These are phyloP conservation scores for Neurospora discreta DNA, from an alignment of 495 filamentous ascomycete genomes.

Conservation along the genomic window DNA sequence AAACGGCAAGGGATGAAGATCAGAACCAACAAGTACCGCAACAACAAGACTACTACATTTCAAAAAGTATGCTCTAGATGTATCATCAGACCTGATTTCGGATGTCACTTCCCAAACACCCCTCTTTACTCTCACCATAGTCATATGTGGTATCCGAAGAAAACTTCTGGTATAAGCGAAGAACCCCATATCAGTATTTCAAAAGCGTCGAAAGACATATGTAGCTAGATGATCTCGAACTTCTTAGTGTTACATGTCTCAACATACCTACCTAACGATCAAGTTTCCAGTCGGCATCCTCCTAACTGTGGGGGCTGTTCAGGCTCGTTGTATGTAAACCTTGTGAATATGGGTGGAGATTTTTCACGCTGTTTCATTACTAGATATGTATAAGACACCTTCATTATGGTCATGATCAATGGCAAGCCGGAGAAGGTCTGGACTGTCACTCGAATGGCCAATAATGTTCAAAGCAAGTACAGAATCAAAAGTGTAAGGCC, in stretches of 20 bases:
- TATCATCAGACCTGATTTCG: neutral
- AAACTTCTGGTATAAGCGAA: neutral
- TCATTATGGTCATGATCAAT: conserved; percentile 28
- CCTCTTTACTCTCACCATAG: neutral
- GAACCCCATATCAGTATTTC: neutral
- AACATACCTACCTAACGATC: conserved; percentile 7
- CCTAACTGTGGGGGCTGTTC: conserved; percentile 17
- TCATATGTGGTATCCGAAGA: neutral
- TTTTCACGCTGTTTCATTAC: neutral
- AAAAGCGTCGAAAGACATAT: neutral
- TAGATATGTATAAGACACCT: conserved; percentile 22
- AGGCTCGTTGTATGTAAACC: conserved; percentile 23
- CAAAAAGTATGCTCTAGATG: too few species aligned
- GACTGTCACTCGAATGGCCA: conserved; percentile 32
- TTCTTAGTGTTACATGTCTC: neutral
- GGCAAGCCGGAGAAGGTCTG: conserved; percentile 29
- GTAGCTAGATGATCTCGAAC: neutral
- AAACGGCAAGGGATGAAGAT: neutral
- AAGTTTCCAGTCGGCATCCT: conserved; percentile 16
- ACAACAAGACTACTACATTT: neutral
- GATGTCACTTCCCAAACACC: neutral
- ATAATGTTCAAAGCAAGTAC: conserved; percentile 27
- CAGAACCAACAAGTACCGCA: neutral
- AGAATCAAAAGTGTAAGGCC: conserved; percentile 31
- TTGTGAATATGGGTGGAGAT: neutral